Percentiles rank a stretch among this genome's conserved stretches.
Conservation (phyloP, 179 eudicot species). For the Spergularia azorica region DNA sequence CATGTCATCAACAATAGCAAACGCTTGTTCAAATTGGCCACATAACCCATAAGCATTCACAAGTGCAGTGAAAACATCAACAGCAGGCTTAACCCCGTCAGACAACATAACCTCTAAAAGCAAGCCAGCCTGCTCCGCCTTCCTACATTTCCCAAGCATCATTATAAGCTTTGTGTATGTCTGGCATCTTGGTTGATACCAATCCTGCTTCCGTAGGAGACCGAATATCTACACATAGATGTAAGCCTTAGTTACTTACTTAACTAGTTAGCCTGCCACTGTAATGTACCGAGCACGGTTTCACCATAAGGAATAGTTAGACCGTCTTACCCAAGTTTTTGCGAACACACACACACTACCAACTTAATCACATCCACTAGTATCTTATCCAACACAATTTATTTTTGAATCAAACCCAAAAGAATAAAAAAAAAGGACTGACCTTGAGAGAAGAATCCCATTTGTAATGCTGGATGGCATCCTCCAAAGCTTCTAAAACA, state of each 20-base stretch:
- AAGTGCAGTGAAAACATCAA: slow-evolving; percentile 80
- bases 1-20: slow-evolving; percentile 61
- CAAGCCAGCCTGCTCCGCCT: slow-evolving; percentile 65
- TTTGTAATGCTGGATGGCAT: slow-evolving; percentile 47
- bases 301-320: too few species aligned
- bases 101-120: slow-evolving; percentile 68
- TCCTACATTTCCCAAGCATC: slow-evolving; percentile 88
- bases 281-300: neutral
- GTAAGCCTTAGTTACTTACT: neutral
- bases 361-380: too few species aligned
- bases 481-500: slow-evolving; percentile 73
- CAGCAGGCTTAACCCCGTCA: slow-evolving; percentile 76
- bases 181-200: slow-evolving; percentile 80
- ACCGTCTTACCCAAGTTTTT: too few species aligned
- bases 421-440: neutral
- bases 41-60: slow-evolving; percentile 67
- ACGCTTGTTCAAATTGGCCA: slow-evolving; percentile 70
- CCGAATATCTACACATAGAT: slow-evolving; percentile 56
- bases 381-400: neutral
- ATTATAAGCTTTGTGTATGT: slow-evolving; percentile 76
- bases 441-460: slow-evolving; percentile 96
- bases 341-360: too few species aligned
- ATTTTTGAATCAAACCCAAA: neutral
- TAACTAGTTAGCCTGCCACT: neutral
- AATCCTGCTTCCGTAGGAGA: slow-evolving; percentile 87